A percentile compares a stretch with the other conserved stretches of the same genome.
phyloP scores from a whole-genome alignment of 768 basidiomycete species.

The Lenzites betulinus region DNA sequence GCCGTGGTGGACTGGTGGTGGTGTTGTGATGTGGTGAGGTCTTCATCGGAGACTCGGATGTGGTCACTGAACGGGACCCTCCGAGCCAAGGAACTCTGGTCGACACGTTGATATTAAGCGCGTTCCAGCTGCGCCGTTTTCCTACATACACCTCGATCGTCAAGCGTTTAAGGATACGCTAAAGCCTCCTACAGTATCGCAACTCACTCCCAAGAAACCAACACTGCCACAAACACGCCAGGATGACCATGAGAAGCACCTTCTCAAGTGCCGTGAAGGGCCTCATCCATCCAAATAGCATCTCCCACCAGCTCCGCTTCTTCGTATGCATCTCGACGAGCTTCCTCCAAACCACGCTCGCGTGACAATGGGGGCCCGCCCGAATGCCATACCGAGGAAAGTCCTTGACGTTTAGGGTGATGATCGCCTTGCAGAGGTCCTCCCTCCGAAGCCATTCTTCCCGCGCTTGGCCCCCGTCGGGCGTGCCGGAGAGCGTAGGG shows the following conservation, averaged over 20 bases:
- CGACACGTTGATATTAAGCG: no score
- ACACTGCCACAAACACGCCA: not conserved
- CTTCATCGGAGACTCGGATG: no score
- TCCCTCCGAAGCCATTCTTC: not conserved
- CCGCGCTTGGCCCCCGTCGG: not conserved
- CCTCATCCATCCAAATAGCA: not conserved
- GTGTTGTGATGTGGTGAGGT: no score
- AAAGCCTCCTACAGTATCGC: no score
- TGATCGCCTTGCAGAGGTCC: conserved; percentile 1
- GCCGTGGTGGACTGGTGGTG: no score
- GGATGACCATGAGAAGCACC: not conserved
- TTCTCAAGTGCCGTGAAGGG: not conserved
- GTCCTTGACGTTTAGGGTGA: not conserved
- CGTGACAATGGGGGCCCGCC: not conserved
- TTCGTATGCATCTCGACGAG: not conserved
- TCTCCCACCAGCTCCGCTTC: not conserved
- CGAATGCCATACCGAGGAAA: not conserved
- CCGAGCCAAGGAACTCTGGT: no score
- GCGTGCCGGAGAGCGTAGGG: not conserved
- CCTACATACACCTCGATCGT: no score
- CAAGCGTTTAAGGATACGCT: no score
- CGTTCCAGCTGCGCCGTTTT: no score
- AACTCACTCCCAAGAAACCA: no score
- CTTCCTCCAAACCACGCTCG: not conserved
- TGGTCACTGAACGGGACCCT: no score